Base-by-base conservation (phyloP, 179 eudicot genomes). In the Corrigiola litoralis region DNA sequence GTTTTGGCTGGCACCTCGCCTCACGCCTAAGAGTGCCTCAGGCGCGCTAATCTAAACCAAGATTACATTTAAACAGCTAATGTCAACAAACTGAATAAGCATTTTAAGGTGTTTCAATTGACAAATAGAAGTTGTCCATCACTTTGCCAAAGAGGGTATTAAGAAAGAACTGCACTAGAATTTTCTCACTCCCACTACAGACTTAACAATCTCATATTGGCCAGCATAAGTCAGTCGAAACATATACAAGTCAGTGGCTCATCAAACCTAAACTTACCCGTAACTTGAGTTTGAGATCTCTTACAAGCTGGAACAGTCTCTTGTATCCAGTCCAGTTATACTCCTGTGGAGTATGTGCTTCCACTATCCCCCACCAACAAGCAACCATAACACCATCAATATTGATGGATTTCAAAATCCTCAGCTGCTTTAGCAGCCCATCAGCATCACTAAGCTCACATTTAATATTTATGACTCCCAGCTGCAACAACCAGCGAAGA, bases 301-400 rank as follows among this genome's bases (percentile, higher is more conserved):
- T 82, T 33, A 87, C 84, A 59, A 92, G 84, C 73, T 90, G 95
- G 55, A 92, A 87, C 32, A 92, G 84, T 72, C 84, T 86, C 65
- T 72, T 90, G 82, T 92, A 90, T 41, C 98, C 98, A 76, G 69
- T 84, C 97, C 98, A 90, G 57, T 86, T 90, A 73, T 92, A 92
- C 77, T 84, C 94, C 69, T 80, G 92, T 0, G 98, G 97, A 67
- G 80, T 77, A 82, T 84, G 92, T 75, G 98, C 97, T 84, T 92
- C 97, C 31, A 92, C 97, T 70, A 92, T 77, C 45, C 98, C 98
- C 98, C 98, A 92, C 98, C 98, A 92, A 80, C 95, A 90, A 71
- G 87, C 84, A 59, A 92, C 84, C 84, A 76, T 79, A 67, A 90
- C 81, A 58, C 98, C 98, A 67, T 90, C 98, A 44, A 92, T 75